Conservation (phyloP, 805 yeast species). For the Starmerella powellii region DNA sequence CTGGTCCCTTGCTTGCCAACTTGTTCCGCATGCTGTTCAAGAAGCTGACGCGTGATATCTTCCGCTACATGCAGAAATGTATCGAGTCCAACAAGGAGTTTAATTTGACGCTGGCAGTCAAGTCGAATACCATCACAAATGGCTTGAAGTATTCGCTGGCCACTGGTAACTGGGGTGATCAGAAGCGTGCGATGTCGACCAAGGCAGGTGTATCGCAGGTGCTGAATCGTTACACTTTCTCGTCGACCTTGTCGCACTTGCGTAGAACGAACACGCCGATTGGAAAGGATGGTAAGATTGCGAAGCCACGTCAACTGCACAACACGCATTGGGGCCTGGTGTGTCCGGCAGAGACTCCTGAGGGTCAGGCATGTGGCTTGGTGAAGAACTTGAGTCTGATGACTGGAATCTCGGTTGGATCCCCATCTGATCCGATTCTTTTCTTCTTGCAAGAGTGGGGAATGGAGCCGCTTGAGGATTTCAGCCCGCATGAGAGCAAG, state of each 20-base stretch:
- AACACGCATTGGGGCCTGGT: conserved; percentile 99
- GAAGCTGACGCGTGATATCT: conserved; percentile 90
- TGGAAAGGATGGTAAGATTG: conserved; percentile 98
- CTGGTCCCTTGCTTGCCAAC: conserved; percentile 94
- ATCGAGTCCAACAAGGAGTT: conserved; percentile 96
- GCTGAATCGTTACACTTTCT: conserved; percentile 91
- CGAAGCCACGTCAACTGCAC: conserved; percentile 97
- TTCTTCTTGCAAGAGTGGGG: conserved; percentile 98
- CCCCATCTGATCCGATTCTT: conserved; percentile 89
- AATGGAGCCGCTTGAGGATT: conserved; percentile 93
- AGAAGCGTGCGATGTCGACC: conserved; percentile 96
- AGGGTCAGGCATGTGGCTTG: conserved; percentile 99
- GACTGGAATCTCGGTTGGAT: conserved; percentile 97
- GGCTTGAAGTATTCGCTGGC: conserved; percentile 96
- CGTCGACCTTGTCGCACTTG: conserved; percentile 96
- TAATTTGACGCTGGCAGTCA: conserved; percentile 90
- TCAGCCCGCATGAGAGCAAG: conserved; percentile 81
- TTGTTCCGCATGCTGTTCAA: conserved; percentile 88
- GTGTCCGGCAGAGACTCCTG: conserved; percentile 99
- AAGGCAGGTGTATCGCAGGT: conserved; percentile 99
- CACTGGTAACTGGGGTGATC: conserved; percentile 99
- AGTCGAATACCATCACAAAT: conserved; percentile 91
- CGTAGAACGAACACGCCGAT: conserved; percentile 98
- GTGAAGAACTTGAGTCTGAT: conserved; percentile 91
- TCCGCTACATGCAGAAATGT: conserved; percentile 97